Evolutionary conservation across 148 eudicot genomes (phyloP).

Genomic region (Polygonum aviculare): DNA sequence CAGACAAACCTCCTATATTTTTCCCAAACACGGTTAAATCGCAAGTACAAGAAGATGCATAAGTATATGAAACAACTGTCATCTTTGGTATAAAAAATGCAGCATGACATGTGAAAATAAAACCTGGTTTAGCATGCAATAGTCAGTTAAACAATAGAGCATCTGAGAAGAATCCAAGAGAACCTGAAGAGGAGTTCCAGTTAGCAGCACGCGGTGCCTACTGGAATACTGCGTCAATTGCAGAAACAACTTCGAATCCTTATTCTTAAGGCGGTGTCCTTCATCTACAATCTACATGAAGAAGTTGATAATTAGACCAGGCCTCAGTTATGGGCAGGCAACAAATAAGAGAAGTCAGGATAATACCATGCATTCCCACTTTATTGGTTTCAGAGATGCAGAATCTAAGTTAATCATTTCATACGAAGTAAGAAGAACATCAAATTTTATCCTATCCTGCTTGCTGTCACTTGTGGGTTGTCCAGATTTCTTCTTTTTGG

Average conservation of each 20-base stretch:
- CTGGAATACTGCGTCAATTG: constrained; percentile 64
- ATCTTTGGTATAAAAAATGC: background rate
- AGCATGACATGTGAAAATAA: background rate
- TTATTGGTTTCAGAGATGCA: constrained; percentile 71
- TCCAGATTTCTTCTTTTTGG: constrained; percentile 75
- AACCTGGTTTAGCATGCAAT: background rate
- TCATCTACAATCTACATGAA: constrained; percentile 82
- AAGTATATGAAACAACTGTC: background rate
- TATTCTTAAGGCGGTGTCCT: constrained; percentile 97
- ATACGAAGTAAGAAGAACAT: constrained; percentile 90
- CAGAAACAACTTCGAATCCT: constrained; percentile 88
- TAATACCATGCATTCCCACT: constrained; percentile 91
- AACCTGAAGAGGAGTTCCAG: constrained; percentile 99
- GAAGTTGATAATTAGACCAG: constrained; percentile 12
- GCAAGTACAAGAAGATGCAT: background rate
- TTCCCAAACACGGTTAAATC: background rate
- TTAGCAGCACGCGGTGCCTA: constrained; percentile 80
- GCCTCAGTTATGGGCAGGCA: background rate
- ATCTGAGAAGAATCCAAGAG: constrained; percentile 4
- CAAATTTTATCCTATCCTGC: constrained; percentile 90
- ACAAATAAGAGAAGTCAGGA: constrained; percentile 5
- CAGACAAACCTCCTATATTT: background rate
- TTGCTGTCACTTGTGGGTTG: constrained; percentile 55
- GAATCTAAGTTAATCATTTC: constrained; percentile 90
- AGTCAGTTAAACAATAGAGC: background rate